These are phyloP conservation scores for Penicillium nucicola DNA, from an alignment of 495 filamentous ascomycete species.

Conservation along the genomic window DNA sequence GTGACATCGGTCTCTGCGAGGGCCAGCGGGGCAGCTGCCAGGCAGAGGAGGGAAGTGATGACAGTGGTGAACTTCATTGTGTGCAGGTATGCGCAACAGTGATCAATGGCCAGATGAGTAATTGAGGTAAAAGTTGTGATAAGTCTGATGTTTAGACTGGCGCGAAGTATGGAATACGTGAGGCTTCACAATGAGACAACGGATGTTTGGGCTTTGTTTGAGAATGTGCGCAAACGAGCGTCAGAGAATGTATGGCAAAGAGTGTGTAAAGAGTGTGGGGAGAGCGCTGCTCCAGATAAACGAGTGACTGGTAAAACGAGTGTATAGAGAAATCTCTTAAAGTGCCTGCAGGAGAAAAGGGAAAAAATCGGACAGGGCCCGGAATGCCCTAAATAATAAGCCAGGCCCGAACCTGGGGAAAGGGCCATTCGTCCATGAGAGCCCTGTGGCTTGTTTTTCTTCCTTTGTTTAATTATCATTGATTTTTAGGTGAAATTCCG, in stretches of 20 bases:
- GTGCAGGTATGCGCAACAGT: slow-evolving; percentile 2
- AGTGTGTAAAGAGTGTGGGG: slow-evolving; percentile 27
- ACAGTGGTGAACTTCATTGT: slow-evolving; percentile 39
- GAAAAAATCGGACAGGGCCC: slow-evolving; percentile 19
- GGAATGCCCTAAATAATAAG: slow-evolving; percentile 22
- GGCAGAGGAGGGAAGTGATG: slow-evolving; percentile 33
- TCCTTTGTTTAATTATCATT: slow-evolving; percentile 5
- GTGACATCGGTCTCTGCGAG: slow-evolving; percentile 25
- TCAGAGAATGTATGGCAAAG: slow-evolving; percentile 18
- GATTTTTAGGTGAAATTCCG: neutral
- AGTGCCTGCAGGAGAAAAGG: slow-evolving; percentile 15
- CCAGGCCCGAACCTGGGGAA: slow-evolving; percentile 14
- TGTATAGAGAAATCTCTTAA: slow-evolving; percentile 15
- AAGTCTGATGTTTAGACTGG: neutral
- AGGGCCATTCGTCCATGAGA: slow-evolving; percentile 7
- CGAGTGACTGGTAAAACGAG: slow-evolving; percentile 21
- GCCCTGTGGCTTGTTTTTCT: slow-evolving; percentile 7
- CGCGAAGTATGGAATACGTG: neutral
- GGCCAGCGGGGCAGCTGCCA: slow-evolving; percentile 30
- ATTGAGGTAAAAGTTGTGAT: neutral
- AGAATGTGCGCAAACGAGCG: slow-evolving; percentile 23
- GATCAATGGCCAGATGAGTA: slow-evolving; percentile 2
- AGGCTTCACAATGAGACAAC: slow-evolving; percentile 5
- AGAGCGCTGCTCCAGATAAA: slow-evolving; percentile 31
- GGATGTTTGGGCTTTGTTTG: neutral